phyloP scores from a whole-genome alignment of 805 yeast genomes.

The Candida alai region DNA sequence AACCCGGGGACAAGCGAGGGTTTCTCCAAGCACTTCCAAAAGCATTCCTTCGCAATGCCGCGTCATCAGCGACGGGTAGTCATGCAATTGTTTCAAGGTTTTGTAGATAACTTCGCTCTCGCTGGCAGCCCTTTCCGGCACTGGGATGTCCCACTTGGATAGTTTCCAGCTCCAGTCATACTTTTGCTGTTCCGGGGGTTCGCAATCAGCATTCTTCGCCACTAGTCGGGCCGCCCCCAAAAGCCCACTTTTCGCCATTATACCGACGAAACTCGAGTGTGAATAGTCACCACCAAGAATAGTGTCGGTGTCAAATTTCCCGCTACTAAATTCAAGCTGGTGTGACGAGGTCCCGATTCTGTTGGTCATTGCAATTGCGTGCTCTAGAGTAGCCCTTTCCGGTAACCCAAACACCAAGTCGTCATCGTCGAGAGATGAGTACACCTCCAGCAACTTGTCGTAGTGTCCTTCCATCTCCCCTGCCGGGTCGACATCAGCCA shows the following conservation, averaged over 20 bases:
- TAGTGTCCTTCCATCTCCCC: background rate
- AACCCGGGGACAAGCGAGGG: constrained; percentile 8
- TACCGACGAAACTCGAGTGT: constrained; percentile 20
- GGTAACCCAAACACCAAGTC: constrained; percentile 70
- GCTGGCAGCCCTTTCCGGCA: constrained; percentile 28
- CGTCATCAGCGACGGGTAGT: constrained; percentile 19
- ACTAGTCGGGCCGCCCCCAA: constrained; percentile 53
- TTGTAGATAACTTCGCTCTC: constrained; percentile 50
- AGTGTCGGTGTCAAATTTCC: constrained; percentile 46
- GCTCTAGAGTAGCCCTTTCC: constrained; percentile 47
- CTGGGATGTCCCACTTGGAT: constrained; percentile 71
- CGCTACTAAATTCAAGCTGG: constrained; percentile 52
- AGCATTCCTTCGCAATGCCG: constrained; percentile 18
- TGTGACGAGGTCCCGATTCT: constrained; percentile 29
- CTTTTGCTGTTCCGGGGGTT: constrained; percentile 14
- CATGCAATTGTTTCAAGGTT: constrained; percentile 45
- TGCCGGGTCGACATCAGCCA: constrained; percentile 12
- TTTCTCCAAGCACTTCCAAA: constrained; percentile 15
- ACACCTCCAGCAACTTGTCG: constrained; percentile 24
- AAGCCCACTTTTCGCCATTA: constrained; percentile 51
- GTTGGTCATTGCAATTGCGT: constrained; percentile 44
- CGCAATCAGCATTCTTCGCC: constrained; percentile 16
- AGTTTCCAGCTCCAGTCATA: constrained; percentile 77
- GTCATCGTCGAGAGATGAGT: constrained; percentile 51
- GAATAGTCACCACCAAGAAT: constrained; percentile 10